These are phyloP conservation scores for Fomitopsis pinicola DNA, from an alignment of 1,284 basidiomycete species.

Conservation along the genomic window DNA sequence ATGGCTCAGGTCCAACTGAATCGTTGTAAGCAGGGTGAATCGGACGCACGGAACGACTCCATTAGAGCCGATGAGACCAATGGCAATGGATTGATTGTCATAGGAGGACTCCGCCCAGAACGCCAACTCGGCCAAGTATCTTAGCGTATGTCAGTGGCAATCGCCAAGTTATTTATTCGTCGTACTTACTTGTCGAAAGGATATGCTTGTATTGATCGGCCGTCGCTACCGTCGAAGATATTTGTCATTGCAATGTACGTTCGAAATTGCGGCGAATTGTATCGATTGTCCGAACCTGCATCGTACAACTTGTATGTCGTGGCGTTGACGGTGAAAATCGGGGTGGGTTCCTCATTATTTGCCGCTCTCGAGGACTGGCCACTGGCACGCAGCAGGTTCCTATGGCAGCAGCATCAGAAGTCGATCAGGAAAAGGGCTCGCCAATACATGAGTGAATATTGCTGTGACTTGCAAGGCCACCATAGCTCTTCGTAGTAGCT, in stretches of 20 bases:
- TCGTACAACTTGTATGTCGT: constrained; percentile 9
- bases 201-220: constrained; percentile 17
- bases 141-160: no score
- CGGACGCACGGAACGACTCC: constrained; percentile 15
- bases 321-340: constrained; percentile 15
- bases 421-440: background rate
- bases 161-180: no score
- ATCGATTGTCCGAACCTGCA: constrained; percentile 6
- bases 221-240: constrained; percentile 1
- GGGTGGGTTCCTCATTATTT: constrained; percentile 12
- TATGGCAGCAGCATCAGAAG: no score
- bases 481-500: no score
- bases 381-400: constrained; percentile 11
- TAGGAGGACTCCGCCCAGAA: constrained; percentile 11
- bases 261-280: constrained; percentile 15
- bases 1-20: background rate
- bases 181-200: constrained; percentile 18
- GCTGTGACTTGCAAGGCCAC: no score
- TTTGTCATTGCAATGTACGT: constrained; percentile 15
- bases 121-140: constrained; percentile 1
- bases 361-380: background rate
- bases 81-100: constrained; percentile 11
- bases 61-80: constrained; percentile 8
- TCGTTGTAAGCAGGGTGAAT: background rate
- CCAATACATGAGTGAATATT: no score